Evolutionary conservation across 179 eudicot species (phyloP).

Genomic region (Spergularia azorica): DNA sequence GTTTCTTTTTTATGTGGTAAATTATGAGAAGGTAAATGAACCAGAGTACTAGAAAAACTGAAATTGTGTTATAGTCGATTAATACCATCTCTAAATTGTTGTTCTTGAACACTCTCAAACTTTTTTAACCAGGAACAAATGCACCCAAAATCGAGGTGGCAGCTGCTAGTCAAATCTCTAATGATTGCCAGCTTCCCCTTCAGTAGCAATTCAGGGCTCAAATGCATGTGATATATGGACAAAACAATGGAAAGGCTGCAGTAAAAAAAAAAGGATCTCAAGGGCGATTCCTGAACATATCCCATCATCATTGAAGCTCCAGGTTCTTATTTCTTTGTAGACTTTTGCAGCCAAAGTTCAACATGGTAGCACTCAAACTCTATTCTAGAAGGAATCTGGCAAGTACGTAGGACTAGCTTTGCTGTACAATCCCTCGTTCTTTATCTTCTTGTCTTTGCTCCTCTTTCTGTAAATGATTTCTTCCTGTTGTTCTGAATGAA

Average conservation of each 20-base stretch:
- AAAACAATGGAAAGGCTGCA: slow-evolving; percentile 33
- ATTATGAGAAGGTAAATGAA: slow-evolving; percentile 4
- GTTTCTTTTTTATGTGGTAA: background rate
- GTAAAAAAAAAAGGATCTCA: slow-evolving; percentile 34
- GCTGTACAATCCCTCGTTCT: background rate
- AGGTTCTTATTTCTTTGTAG: slow-evolving; percentile 12
- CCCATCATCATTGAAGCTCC: slow-evolving; percentile 23
- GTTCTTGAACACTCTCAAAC: slow-evolving; percentile 8
- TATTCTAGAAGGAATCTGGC: slow-evolving; percentile 31
- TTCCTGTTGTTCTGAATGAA: slow-evolving; percentile 10
- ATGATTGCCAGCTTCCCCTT: slow-evolving; percentile 34
- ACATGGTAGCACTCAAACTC: slow-evolving; percentile 22
- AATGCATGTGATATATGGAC: slow-evolving; percentile 36
- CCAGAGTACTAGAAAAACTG: background rate
- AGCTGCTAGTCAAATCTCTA: slow-evolving; percentile 33
- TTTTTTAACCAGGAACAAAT: slow-evolving; percentile 15
- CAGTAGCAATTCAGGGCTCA: slow-evolving; percentile 9
- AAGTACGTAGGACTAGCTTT: slow-evolving; percentile 26
- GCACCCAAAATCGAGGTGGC: slow-evolving; percentile 14
- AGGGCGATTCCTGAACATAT: slow-evolving; percentile 29
- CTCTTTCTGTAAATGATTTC: slow-evolving; percentile 18
- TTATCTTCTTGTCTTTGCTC: slow-evolving; percentile 10
- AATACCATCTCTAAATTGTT: slow-evolving; percentile 10
- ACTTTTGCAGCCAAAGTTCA: slow-evolving; percentile 20
- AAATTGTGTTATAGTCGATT: background rate